A percentile compares a stretch with the other conserved stretches of the same genome.
These are phyloP conservation scores for Mycena kentingensis DNA, from an alignment of 768 basidiomycete genomes.

Conservation along the genomic window DNA sequence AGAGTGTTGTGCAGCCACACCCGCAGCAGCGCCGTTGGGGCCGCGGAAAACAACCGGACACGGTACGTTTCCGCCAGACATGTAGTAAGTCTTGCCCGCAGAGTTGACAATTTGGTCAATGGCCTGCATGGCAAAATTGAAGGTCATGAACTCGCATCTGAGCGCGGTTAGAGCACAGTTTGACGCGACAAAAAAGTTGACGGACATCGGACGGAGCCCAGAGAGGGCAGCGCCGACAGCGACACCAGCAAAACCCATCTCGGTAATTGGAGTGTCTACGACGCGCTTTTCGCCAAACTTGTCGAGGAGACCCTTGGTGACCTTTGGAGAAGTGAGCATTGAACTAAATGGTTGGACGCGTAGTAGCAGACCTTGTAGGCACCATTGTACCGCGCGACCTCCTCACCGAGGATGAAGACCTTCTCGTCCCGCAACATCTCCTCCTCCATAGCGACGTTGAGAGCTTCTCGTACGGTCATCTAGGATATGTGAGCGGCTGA, in stretches of 20 bases:
- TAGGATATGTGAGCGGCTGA: constrained; percentile 30
- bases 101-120: constrained; percentile 99
- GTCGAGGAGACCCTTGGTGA: constrained; percentile 98
- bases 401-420: constrained; percentile 95
- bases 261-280: constrained; percentile 95
- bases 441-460: constrained; percentile 98
- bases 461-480: constrained; percentile 99
- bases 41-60: constrained; percentile 99
- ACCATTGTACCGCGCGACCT: constrained; percentile 97
- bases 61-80: constrained; percentile 98
- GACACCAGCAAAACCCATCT: constrained; percentile 98
- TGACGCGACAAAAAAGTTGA: constrained; percentile 11
- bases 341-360: background rate
- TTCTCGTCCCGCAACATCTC: constrained; percentile 96
- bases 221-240: constrained; percentile 93
- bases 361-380: constrained; percentile 76
- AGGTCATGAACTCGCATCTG: constrained; percentile 99
- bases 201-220: constrained; percentile 90
- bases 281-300: constrained; percentile 99
- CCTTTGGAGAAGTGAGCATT: constrained; percentile 45
- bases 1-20: constrained; percentile 96
- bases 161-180: constrained; percentile 15
- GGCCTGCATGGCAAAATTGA: constrained; percentile 99
- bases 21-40: constrained; percentile 96
- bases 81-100: constrained; percentile 99